Evolutionary conservation across 192 early-diverging fungal species (phyloP).

Genomic region (Linnemannia hyalina): DNA sequence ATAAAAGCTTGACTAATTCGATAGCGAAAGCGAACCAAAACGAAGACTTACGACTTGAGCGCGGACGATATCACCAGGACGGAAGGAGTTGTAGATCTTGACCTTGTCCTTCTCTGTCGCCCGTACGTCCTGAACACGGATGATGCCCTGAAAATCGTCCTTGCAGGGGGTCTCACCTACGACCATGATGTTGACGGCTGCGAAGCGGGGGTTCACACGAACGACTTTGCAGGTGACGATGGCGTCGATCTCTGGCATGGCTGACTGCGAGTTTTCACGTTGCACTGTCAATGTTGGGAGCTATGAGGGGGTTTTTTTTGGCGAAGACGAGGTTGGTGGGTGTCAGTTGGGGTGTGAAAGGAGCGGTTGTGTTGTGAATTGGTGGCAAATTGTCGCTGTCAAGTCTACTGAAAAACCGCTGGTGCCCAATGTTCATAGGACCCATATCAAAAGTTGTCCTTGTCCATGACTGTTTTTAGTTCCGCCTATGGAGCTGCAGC

Average conservation of each 20-base stretch:
- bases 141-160: conserved; percentile 92
- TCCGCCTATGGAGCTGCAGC: too few relatives aligned
- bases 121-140: conserved; percentile 93
- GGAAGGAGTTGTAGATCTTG: conserved; percentile 90
- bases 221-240: conserved; percentile 87
- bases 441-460: too few relatives aligned
- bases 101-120: conserved; percentile 96
- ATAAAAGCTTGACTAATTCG: background rate
- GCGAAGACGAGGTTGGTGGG: background rate
- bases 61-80: conserved; percentile 94
- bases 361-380: background rate
- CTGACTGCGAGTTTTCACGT: conserved; percentile 73
- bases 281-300: conserved; percentile 68
- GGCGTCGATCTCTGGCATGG: conserved; percentile 81
- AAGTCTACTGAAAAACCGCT: background rate
- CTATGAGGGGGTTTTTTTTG: conserved; percentile 34
- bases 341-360: background rate
- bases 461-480: too few relatives aligned
- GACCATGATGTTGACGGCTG: conserved; percentile 92
- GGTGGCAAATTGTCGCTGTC: background rate
- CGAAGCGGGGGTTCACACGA: conserved; percentile 90
- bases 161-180: conserved; percentile 82
- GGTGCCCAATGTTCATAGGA: too few relatives aligned
- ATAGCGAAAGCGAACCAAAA: conserved; percentile 1
- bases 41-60: conserved; percentile 68